phyloP scores from a whole-genome alignment of 768 basidiomycete species.

The Dacryopinax primogenitus region DNA sequence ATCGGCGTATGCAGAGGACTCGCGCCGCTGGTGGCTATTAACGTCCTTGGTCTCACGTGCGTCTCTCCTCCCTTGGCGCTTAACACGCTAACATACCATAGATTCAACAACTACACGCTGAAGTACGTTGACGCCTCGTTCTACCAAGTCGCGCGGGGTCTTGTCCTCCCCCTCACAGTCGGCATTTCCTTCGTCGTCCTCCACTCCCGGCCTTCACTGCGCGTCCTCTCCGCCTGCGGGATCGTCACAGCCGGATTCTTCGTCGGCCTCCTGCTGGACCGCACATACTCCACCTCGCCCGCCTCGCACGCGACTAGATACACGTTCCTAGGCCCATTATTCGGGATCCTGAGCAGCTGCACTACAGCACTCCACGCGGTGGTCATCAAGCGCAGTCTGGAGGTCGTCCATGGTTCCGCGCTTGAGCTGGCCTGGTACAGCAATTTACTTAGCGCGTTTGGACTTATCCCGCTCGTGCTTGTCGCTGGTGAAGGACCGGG shows the following conservation, averaged over 20 bases:
- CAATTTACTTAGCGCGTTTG: conserved; percentile 63
- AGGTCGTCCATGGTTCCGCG: conserved; percentile 69
- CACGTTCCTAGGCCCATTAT: conserved; percentile 47
- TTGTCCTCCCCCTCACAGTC: conserved; percentile 89
- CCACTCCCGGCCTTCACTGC: conserved; percentile 57
- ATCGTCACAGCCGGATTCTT: conserved; percentile 90
- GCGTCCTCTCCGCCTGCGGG: conserved; percentile 59
- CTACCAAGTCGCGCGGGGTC: conserved; percentile 88
- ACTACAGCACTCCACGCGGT: conserved; percentile 86
- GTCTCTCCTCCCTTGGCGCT: conserved; percentile 15
- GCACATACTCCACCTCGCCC: conserved; percentile 24
- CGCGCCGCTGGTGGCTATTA: conserved; percentile 58
- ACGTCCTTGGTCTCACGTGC: conserved; percentile 72
- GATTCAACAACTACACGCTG: conserved; percentile 79
- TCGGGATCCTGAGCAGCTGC: conserved; percentile 73
- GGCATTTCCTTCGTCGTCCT: conserved; percentile 70
- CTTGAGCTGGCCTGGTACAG: conserved; percentile 84
- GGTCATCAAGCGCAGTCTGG: conserved; percentile 78
- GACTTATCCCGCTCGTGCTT: conserved; percentile 59
- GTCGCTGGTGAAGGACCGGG: conserved; percentile 62
- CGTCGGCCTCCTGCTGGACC: conserved; percentile 71
- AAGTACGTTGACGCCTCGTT: conserved; percentile 93
- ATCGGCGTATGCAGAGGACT: conserved; percentile 56
- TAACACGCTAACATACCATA: conserved; percentile 22
- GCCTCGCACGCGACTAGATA: conserved; percentile 15